Base-by-base conservation (phyloP, 495 filamentous ascomycete genomes). In the Neurospora sp. region DNA sequence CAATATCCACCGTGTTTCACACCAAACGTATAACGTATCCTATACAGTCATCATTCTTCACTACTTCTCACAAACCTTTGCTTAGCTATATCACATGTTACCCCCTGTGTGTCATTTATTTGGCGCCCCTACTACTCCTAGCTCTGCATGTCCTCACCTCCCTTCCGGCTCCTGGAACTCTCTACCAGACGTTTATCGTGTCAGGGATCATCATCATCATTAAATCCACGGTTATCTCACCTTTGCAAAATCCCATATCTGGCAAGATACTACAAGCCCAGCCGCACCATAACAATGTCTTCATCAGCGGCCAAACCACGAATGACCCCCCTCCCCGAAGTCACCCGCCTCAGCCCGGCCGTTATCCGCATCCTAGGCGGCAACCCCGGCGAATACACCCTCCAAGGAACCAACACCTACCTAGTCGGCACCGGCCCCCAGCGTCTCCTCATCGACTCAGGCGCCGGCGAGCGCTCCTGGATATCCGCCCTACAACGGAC, bases 361-460 rank as follows among this genome's bases (percentile, higher is more conserved):
- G 89, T 91, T 20, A 90, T 93, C 74, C 86, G 93, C 71, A 90
- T 97, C 70, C 84, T 97, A 10, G 93, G 88, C 70, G 92, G 91
- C 16, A 96, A 97, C 79, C 92, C 93, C 9, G 87, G 90, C 74
- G 94, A 94, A 75, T 87, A 88, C 78, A 84, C 84, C 1, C 80
- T 88, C 27, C 85, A 88, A 70, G 86, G 86, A 72, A 96, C 94
- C 70, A 97, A 97, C 80, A 97, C 94, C 48, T 97, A 96, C 79
- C 84, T 97, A 17, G 75, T 97, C 72, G 94, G 93, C 75, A 92
- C 85, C 8, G 92, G 92, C 14, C 77, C 82, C 8, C 76, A 84
- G 4, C 87, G 93, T 9, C 83, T 95, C 71, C 85, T 97, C 12
- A 88, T 97, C 77, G 94, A 97, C 81, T 94, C 93, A 1, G 92